A percentile compares a stretch with the other conserved stretches of the same genome.
These are phyloP conservation scores for Xylaria telfairii DNA, from an alignment of 495 filamentous ascomycete species.

Conservation along the genomic window DNA sequence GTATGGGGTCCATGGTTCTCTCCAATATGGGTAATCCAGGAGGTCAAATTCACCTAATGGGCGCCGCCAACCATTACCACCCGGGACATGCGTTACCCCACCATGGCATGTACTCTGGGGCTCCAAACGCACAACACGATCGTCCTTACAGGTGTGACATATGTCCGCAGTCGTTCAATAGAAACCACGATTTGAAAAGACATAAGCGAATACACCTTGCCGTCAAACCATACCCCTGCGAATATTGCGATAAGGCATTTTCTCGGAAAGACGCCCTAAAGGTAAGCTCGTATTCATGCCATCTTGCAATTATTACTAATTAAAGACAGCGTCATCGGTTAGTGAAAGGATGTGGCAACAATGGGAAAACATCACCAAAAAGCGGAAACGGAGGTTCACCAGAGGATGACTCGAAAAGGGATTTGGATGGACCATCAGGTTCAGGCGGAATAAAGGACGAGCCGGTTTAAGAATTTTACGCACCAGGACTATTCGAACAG, in stretches of 20 bases:
- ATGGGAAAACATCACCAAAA: constrained; percentile 40
- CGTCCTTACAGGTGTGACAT: constrained; percentile 94
- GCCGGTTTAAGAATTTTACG: constrained; percentile 13
- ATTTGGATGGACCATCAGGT: constrained; percentile 19
- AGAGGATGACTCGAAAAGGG: constrained; percentile 29
- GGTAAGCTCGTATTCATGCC: constrained; percentile 55
- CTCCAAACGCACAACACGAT: constrained; percentile 61
- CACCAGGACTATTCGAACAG: neutral
- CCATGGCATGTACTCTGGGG: constrained; percentile 60
- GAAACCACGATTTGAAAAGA: constrained; percentile 95
- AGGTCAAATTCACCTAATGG: constrained; percentile 70
- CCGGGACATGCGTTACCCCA: constrained; percentile 60
- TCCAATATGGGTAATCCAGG: constrained; percentile 79
- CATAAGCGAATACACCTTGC: constrained; percentile 95
- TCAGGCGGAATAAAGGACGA: constrained; percentile 31
- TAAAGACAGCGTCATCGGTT: constrained; percentile 79
- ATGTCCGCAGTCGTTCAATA: constrained; percentile 92
- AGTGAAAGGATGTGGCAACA: constrained; percentile 88
- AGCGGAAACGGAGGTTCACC: constrained; percentile 27
- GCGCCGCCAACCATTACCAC: constrained; percentile 63
- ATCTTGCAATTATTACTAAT: constrained; percentile 11
- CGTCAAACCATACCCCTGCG: constrained; percentile 94
- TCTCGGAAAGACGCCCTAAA: constrained; percentile 96
- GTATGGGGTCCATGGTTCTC: constrained; percentile 73
- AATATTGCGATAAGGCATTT: constrained; percentile 94